Conservation (phyloP, 1,139 yeast species). For the Keqinozyma sinolaborantium region DNA sequence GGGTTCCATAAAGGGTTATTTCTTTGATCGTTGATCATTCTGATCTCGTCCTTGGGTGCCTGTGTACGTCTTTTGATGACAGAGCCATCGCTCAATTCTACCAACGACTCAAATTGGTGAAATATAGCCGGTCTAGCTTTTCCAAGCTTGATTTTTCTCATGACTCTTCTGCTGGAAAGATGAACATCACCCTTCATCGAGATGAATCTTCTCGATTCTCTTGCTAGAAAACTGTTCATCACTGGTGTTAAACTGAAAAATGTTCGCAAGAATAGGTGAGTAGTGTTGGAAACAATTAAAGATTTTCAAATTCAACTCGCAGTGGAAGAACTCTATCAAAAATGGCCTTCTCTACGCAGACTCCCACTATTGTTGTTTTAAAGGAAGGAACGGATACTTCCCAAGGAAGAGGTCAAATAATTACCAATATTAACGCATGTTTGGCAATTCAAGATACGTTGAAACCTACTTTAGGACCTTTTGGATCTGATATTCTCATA, state of each 20-base stretch:
- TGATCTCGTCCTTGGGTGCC: conserved; percentile 81
- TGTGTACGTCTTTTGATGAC: conserved; percentile 81
- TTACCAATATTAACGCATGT: conserved; percentile 94
- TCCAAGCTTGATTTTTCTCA: conserved; percentile 60
- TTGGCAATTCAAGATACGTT: conserved; percentile 94
- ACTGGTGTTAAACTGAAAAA: too few relatives aligned
- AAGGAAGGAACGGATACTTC: conserved; percentile 97
- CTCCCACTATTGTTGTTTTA: conserved; percentile 95
- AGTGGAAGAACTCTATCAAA: conserved; percentile 1
- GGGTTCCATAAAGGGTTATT: conserved; percentile 87
- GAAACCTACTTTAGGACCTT: conserved; percentile 93
- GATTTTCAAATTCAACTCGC: not conserved
- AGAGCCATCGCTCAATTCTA: conserved; percentile 91
- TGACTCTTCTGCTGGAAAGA: conserved; percentile 49
- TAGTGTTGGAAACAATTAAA: not conserved
- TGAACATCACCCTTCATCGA: conserved; percentile 36
- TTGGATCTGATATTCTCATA: conserved; percentile 91
- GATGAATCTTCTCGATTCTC: conserved; percentile 18
- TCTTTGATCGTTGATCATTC: conserved; percentile 87
- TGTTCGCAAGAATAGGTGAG: not conserved
- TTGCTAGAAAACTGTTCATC: not conserved
- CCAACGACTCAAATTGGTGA: conserved; percentile 80
- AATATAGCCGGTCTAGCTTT: conserved; percentile 91
- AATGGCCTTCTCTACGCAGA: conserved; percentile 88
- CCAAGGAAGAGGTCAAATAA: conserved; percentile 94